Evolutionary conservation across 805 yeast genomes (phyloP), one percentile per base, ranked within the genome.

Genomic region (Cyberlindnera suaveolens): DNA sequence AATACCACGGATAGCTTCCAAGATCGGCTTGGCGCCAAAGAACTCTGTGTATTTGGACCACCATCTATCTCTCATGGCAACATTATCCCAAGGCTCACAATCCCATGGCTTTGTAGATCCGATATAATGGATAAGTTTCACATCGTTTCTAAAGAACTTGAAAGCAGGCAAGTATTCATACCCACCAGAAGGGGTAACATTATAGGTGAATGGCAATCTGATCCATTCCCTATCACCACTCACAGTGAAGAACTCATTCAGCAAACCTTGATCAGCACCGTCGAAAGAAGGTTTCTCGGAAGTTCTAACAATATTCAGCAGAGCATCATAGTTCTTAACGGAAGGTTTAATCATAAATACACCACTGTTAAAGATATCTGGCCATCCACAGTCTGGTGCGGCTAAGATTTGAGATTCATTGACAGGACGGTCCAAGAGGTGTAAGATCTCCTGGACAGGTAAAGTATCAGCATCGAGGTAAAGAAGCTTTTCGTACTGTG

Each of bases 251-350:
- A 71, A 81, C 54, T 82, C 82, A 60, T 88, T 87, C 50, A 87
- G 67, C 35, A 87, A 66, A 3, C 96, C 96, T 62, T 87, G 96
- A 62, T 87, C 96, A 2, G 95, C 93, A 33, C 96, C 96, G 59
- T 87, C 96, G 55, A 87, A 86, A 0, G 77, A 65, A 3, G 65
- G 67, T 47, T n/a, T 41, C 29, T 40, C 49, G 14, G 57, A 51
- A 8, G 50, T 46, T 46, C 34, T 52, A 19, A 65, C 55, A 18
- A 57, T 56, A 2, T 49, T 41, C 17, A 62, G 38, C 35, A 87
- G 65, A 15, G 64, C 62, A 6, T 61, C 45, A 51, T 65, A 80
- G 16, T 67, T 74, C 0, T 48, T 48, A 2, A 53, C 31, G 49
- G 69, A 66, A 2, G 93, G 95, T 43, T 68, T 69, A 20, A 77